A percentile compares a stretch with the other conserved stretches of the same genome.
These are phyloP conservation scores for Paxillus rubicundulus DNA, from an alignment of 768 basidiomycete species.

Conservation along the genomic window DNA sequence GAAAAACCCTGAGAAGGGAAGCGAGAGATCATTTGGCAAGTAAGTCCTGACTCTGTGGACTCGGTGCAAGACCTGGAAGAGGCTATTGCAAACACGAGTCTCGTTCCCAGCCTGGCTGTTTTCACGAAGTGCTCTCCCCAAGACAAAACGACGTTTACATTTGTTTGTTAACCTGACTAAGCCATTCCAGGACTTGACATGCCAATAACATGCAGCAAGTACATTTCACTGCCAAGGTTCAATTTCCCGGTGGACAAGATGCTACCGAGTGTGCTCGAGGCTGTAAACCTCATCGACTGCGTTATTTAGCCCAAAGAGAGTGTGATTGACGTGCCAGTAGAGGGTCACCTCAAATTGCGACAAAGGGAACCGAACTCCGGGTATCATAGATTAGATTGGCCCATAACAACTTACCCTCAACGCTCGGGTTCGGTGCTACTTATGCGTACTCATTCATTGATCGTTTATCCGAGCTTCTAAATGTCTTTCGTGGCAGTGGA, in stretches of 20 bases:
- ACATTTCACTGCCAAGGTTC: neutral
- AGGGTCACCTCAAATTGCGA: too few species aligned
- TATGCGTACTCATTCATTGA: too few species aligned
- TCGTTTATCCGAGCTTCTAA: too few species aligned
- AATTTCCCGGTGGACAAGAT: neutral
- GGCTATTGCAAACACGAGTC: neutral
- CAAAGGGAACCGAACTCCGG: too few species aligned
- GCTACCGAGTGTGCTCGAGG: neutral
- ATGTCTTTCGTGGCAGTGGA: too few species aligned
- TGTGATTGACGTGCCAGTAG: too few species aligned
- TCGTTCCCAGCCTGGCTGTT: neutral
- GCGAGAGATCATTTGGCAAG: slow-evolving; percentile 47
- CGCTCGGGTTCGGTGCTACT: too few species aligned
- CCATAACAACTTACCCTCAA: too few species aligned
- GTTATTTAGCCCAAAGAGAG: too few species aligned
- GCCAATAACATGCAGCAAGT: neutral
- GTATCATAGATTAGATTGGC: too few species aligned
- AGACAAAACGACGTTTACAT: slow-evolving; percentile 7
- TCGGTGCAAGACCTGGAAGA: neutral
- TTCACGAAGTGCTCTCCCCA: too few species aligned
- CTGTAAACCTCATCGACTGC: too few species aligned
- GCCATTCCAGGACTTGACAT: neutral
- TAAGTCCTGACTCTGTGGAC: neutral
- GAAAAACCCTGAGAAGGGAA: slow-evolving; percentile 48
- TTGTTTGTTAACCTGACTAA: slow-evolving; percentile 26